These are phyloP conservation scores for Murraya paniculata DNA, from an alignment of 345 rosid genomes.

Conservation along the genomic window DNA sequence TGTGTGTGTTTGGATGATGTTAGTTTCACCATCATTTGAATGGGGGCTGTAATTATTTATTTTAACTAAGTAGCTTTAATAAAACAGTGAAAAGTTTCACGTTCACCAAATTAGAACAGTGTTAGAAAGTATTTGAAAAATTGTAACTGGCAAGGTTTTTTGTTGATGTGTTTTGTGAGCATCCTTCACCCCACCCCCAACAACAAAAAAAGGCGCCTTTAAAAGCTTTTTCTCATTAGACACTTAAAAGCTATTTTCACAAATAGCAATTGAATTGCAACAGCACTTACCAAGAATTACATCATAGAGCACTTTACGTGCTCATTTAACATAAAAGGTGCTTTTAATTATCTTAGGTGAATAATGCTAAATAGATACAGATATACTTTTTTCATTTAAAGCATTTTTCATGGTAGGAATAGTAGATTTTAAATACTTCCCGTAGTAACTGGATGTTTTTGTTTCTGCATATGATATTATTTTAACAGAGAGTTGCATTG, in stretches of 20 bases:
- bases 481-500: not conserved
- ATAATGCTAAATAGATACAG: not conserved
- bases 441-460: not conserved
- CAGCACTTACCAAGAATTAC: not conserved
- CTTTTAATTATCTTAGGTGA: not conserved
- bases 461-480: not conserved
- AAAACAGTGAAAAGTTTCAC: not conserved
- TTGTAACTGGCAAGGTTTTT: not conserved
- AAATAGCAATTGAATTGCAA: not conserved
- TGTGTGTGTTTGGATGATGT: not conserved
- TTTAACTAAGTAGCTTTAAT: not conserved
- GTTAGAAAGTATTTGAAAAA: not conserved
- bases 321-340: not conserved
- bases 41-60: not conserved
- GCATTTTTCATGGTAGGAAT: not conserved
- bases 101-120: not conserved
- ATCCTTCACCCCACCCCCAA: not conserved
- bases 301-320: not conserved
- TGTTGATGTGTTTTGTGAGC: not conserved
- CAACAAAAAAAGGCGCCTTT: not conserved
- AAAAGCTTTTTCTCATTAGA: not conserved
- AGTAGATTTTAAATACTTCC: not conserved
- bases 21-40: not conserved
- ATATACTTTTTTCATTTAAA: not conserved
- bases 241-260: not conserved